Evolutionary conservation across 176 grass and related monocot species (phyloP), one percentile per base, ranked within the genome.

Genomic region (Poa pratensis): DNA sequence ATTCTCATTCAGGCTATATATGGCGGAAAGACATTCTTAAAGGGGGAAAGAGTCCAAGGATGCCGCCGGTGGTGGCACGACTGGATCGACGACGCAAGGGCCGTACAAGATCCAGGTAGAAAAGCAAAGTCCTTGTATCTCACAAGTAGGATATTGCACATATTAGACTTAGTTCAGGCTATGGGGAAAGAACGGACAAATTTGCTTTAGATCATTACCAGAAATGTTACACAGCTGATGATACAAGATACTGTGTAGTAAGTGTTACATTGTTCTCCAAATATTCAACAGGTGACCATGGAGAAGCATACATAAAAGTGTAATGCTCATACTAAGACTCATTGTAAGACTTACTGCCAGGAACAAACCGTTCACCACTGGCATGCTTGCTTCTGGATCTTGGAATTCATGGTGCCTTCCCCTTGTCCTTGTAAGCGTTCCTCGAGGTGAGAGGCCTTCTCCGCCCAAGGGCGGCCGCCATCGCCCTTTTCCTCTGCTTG

Each of bases 401-500:
- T 99, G 45, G 91, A 99, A 83, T 96, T 96, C 84, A 92, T 86
- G 43, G 91, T 90, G 9, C 86, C 86, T 96, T 99, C 1, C 91
- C 96, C 79, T 95, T 98, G 74, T 95, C 89, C 88, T 98, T 95
- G 48, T 94, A 95, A 65, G 90, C 26, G 42, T 98, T 98, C 81
- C 96, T 89, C 6, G 96, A 95, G 19, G 85, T 54, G 7, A 86
- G 6, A 1, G 79, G 27, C 51, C 85, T 89, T 67, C 85, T 91
- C 65, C 79, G 59, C 20, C 90, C 89, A 30, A 83, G 90, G 20
- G 80, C 82, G 4, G 83, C 78, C 1, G 90, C 83, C n/a, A 90
- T 89, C 7, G 80, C 90, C 42, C 78, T 86, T 82, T 79, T 90
- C 63, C 92, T 92, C 64, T 91, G 74, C 77, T 87, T 97, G 78